Percentiles rank a stretch among this genome's conserved stretches.
These are phyloP conservation scores for Rhynchospora pubera DNA, from an alignment of 176 grass and related monocot species.

Conservation along the genomic window DNA sequence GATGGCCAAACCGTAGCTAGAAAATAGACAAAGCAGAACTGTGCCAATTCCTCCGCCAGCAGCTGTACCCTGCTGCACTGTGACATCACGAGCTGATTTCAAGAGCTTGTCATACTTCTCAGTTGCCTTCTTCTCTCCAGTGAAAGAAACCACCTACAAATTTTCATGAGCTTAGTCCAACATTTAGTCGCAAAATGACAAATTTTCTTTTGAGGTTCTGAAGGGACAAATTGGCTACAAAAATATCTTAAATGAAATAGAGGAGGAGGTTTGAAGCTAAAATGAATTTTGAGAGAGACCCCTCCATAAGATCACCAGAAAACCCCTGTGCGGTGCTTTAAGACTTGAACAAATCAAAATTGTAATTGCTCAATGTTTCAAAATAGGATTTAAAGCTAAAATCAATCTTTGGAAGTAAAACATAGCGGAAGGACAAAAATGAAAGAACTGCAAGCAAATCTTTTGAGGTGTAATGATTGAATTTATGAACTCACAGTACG, in stretches of 20 bases:
- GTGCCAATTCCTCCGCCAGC: conserved; percentile 42
- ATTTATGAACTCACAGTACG: conserved; percentile 46
- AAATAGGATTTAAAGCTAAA: background rate
- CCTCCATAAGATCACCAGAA: background rate
- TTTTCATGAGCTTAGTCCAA: background rate
- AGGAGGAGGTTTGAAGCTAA: background rate
- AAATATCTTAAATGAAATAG: background rate
- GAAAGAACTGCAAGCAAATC: conserved; percentile 4
- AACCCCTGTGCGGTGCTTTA: background rate
- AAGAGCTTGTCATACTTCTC: conserved; percentile 47
- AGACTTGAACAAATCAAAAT: background rate
- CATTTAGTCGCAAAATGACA: background rate
- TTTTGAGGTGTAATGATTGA: background rate
- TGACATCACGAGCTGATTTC: conserved; percentile 38
- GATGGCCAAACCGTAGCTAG: conserved; percentile 57
- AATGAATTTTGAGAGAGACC: background rate
- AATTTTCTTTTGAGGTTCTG: background rate
- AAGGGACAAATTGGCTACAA: background rate
- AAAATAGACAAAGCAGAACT: conserved; percentile 46
- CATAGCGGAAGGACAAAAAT: background rate
- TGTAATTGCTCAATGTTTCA: background rate
- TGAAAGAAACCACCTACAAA: conserved; percentile 69
- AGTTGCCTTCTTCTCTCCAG: conserved; percentile 55
- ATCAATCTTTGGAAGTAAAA: background rate
- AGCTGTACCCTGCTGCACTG: conserved; percentile 44